Conservation (phyloP, 2,329 filamentous ascomycete species). For the Hymenoscyphus albidus region DNA sequence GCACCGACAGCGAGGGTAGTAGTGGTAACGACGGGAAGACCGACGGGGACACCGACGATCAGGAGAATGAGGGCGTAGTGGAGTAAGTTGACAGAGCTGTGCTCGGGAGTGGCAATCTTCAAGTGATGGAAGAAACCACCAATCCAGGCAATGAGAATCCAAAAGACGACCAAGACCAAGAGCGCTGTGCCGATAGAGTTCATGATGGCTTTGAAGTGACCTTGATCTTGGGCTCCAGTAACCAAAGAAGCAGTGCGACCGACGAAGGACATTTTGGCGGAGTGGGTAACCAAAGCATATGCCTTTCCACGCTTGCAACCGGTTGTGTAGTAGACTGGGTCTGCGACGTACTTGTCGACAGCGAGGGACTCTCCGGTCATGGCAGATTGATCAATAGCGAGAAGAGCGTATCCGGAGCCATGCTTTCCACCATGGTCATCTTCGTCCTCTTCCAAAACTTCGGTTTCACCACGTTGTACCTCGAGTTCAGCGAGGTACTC, state of each 20-base stretch:
- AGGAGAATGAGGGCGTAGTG: constrained; percentile 67
- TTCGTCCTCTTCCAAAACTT: constrained; percentile 48
- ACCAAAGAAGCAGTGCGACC: constrained; percentile 71
- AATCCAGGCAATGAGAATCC: constrained; percentile 71
- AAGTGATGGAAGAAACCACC: constrained; percentile 74
- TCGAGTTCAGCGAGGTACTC: constrained; percentile 63
- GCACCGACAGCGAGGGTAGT: constrained; percentile 74
- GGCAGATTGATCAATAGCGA: constrained; percentile 74
- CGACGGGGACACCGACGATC: constrained; percentile 75
- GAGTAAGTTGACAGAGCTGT: constrained; percentile 60
- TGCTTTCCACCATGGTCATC: constrained; percentile 57
- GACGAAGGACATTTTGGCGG: constrained; percentile 70
- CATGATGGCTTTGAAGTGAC: constrained; percentile 82
- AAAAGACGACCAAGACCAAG: constrained; percentile 73
- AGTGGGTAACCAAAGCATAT: constrained; percentile 63
- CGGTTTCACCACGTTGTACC: constrained; percentile 55
- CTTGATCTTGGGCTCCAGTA: constrained; percentile 70
- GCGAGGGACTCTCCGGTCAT: constrained; percentile 79
- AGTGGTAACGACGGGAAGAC: constrained; percentile 75
- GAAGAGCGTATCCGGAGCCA: constrained; percentile 56
- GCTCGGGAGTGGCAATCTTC: constrained; percentile 54
- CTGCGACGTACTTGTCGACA: constrained; percentile 75
- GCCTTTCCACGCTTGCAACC: constrained; percentile 79
- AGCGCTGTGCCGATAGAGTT: constrained; percentile 73
- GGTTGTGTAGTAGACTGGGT: constrained; percentile 73